Evolutionary conservation across 1,284 basidiomycete genomes (phyloP), one percentile per base, ranked within the genome.

Genomic region (Sporisorium graminicola): DNA sequence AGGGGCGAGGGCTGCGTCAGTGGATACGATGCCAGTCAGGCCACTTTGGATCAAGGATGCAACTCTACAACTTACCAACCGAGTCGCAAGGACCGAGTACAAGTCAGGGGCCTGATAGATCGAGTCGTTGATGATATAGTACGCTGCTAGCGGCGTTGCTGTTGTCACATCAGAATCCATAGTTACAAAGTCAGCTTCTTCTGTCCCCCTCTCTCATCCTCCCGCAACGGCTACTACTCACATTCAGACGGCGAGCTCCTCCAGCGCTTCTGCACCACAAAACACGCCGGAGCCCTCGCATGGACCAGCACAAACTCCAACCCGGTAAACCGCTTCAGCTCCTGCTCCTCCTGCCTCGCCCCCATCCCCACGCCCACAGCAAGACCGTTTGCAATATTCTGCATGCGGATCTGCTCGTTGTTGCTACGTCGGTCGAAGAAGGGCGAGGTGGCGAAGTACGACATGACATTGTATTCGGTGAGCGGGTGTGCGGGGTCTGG

Each of bases 361-460:
- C 51, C 51, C 43, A 60, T 63, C 5, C 51, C 51, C 31, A 58
- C 59, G 1, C 57, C 54, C 13, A 37, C 55, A 1, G 35, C 58
- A 20, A 54, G 44, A 10, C 62, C 67, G 46, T 66, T 75, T 50
- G 78, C 80, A 22, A 81, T 74, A 55, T 81, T 83, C 54, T 84
- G 82, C 82, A 84, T 84, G 12, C 82, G 79, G 33, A 84, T 81
- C 69, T 82, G 76, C 68, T 84, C 80, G 44, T 84, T 84, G 54
- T 81, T 83, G 67, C 77, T 78, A 26, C 75, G 63, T 16, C 77
- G 65, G 33, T 83, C 82, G 64, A 79, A 84, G 64, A 84, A 84
- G 18, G 80, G 80, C 18, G 80, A 82, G 27, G 70, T 79, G 37
- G 77, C 76, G 53, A 84, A 84, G 60, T 84, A 84, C 9, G 80